Conservation (phyloP, 345 rosid genomes). For the Eucalyptus erythrocorys region DNA sequence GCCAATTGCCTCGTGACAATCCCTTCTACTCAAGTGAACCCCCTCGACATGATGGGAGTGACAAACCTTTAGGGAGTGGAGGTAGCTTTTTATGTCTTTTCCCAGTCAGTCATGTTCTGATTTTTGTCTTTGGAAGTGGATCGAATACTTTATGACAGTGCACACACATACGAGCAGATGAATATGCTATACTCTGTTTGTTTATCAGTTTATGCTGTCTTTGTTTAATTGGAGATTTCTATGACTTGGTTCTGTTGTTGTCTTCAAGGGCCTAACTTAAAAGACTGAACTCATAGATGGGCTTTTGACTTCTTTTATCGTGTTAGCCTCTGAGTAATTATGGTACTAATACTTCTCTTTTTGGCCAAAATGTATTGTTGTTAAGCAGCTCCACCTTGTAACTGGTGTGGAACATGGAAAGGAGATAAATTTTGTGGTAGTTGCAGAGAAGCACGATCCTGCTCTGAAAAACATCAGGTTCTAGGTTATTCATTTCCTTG, state of each 20-base stretch:
- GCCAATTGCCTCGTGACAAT: constrained; percentile 64
- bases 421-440: constrained; percentile 70
- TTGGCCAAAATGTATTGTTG: background rate
- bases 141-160: background rate
- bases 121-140: background rate
- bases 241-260: background rate
- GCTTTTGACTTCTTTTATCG: background rate
- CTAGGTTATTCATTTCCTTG: background rate
- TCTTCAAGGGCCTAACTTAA: background rate
- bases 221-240: too few relatives aligned
- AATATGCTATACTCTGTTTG: background rate
- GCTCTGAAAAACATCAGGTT: constrained; percentile 83
- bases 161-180: background rate
- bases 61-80: constrained; percentile 44
- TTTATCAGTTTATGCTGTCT: background rate
- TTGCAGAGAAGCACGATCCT: constrained; percentile 63
- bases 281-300: background rate
- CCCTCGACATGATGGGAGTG: constrained; percentile 42
- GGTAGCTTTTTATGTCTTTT: constrained; percentile 23
- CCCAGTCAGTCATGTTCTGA: background rate
- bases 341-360: background rate
- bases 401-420: constrained; percentile 96
- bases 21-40: constrained; percentile 67
- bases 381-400: constrained; percentile 45
- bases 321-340: background rate